phyloP scores from a whole-genome alignment of 768 basidiomycete genomes.

The Boletus reticuloceps region DNA sequence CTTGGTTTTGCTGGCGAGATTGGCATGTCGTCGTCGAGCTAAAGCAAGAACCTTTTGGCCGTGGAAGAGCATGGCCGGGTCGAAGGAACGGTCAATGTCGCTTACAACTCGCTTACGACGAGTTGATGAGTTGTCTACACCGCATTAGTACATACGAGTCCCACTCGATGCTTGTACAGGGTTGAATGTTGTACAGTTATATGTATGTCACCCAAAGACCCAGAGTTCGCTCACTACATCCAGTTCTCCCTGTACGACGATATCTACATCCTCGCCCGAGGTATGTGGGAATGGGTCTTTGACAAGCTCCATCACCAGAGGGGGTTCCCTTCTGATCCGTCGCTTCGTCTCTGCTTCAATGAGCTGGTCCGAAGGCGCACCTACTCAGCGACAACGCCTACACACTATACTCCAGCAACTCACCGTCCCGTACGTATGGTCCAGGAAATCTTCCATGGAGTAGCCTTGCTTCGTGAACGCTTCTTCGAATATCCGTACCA shows the following conservation, averaged over 20 bases:
- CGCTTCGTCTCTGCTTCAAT: slow-evolving; percentile 81
- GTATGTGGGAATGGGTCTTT: slow-evolving; percentile 28
- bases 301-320: slow-evolving; percentile 45
- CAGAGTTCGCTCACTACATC: slow-evolving; percentile 48
- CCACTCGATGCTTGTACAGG: background rate
- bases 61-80: slow-evolving; percentile 15
- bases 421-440: slow-evolving; percentile 88
- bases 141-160: too few species aligned
- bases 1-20: slow-evolving; percentile 22
- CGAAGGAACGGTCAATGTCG: background rate
- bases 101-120: background rate
- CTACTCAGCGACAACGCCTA: slow-evolving; percentile 3
- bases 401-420: slow-evolving; percentile 19
- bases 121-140: background rate
- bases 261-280: slow-evolving; percentile 21
- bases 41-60: background rate
- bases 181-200: slow-evolving; percentile 7
- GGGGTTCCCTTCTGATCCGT: slow-evolving; percentile 77
- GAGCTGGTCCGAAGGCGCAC: slow-evolving; percentile 48
- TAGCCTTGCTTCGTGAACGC: slow-evolving; percentile 94
- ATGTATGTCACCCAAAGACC: slow-evolving; percentile 35
- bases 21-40: slow-evolving; percentile 5
- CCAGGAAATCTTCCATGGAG: slow-evolving; percentile 92
- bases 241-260: slow-evolving; percentile 3
- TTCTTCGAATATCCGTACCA: slow-evolving; percentile 83